Conservation (phyloP, 2,329 filamentous ascomycete genomes). For the Scedosporium dehoogii region DNA sequence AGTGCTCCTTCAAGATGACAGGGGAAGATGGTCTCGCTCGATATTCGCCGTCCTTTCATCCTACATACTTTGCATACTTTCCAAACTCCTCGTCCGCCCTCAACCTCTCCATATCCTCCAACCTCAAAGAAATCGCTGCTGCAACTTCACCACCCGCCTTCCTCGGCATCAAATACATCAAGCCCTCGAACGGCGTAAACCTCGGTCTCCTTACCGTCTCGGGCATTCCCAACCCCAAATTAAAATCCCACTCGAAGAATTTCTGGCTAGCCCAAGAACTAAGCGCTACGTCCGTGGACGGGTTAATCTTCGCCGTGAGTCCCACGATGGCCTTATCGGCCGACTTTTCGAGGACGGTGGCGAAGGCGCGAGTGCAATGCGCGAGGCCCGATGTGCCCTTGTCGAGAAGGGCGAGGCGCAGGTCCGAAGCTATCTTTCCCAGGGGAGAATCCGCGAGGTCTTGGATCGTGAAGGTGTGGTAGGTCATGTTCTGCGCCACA, state of each 20-base stretch:
- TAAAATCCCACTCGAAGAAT: slow-evolving; percentile 36
- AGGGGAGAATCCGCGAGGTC: slow-evolving; percentile 20
- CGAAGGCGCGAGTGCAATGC: slow-evolving; percentile 26
- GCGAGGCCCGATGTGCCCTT: slow-evolving; percentile 23
- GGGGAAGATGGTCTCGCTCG: too few relatives aligned
- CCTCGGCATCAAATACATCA: slow-evolving; percentile 41
- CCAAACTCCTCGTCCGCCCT: slow-evolving; percentile 30
- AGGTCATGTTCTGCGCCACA: slow-evolving; percentile 35
- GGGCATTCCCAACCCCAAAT: slow-evolving; percentile 32
- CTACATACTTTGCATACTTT: slow-evolving; percentile 5
- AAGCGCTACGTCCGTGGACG: slow-evolving; percentile 34
- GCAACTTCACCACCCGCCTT: slow-evolving; percentile 30
- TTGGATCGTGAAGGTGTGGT: slow-evolving; percentile 21
- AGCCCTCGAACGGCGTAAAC: slow-evolving; percentile 33
- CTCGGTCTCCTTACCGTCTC: slow-evolving; percentile 35
- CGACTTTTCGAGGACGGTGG: slow-evolving; percentile 25
- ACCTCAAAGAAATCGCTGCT: slow-evolving; percentile 32
- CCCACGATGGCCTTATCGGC: slow-evolving; percentile 25
- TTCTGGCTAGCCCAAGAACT: slow-evolving; percentile 44
- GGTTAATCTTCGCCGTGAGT: slow-evolving; percentile 24
- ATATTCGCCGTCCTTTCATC: neutral
- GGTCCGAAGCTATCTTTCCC: slow-evolving; percentile 23
- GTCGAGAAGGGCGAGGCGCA: slow-evolving; percentile 27
- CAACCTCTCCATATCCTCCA: slow-evolving; percentile 36
- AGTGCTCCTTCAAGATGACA: too few relatives aligned